Base-by-base conservation (phyloP, 345 rosid genomes). In the Eucalyptus rudis region DNA sequence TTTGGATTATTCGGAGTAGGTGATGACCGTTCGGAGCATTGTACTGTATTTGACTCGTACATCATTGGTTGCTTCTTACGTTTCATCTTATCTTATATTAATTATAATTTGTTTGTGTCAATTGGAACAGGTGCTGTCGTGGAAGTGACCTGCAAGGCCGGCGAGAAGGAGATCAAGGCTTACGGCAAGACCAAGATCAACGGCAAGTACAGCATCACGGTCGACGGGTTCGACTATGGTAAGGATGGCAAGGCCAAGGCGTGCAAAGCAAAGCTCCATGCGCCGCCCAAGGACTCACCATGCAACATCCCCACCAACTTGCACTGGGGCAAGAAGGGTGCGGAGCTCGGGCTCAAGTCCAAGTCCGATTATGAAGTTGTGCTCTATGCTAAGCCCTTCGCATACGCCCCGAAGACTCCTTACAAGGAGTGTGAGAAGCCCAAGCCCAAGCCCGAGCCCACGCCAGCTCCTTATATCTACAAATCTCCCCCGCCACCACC, bases 171-270 rank as follows among this genome's bases (percentile, higher is more conserved):
- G 59, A 93, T 95, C 44, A 93, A 90, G 89, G 95, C 95, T 19
- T 95, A 95, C 19, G 97, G 96, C 24, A 92, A 88, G 88, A 95
- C 97, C 27, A 95, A 94, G 93, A 94, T 89, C 92, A 95, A 95
- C 49, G 97, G 95, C 66, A 95, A 95, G 88, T 95, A 92, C 92
- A 95, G 96, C 92, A 90, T 94, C 89, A 90, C 93, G 11, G 94
- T 95, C 2, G 90, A 94, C 20, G 97, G 94, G 22, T 95, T 94
- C 56, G 89, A 93, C 64, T 95, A 95, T 86, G 93, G 66, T 51
- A 93, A 94, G 87, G 94, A 93, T 15, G 97, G 91, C 1, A 10
- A 95, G n/a, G 95, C 90, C 5, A 76, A 93, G 64, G 95, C 92
- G 7, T 95, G 97, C 91, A 93, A 88, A 86, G 96, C 97, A 62